Percentiles rank a stretch among this genome's conserved stretches.
Conservation (phyloP, 805 yeast species). For the Metschnikowia lunata region DNA sequence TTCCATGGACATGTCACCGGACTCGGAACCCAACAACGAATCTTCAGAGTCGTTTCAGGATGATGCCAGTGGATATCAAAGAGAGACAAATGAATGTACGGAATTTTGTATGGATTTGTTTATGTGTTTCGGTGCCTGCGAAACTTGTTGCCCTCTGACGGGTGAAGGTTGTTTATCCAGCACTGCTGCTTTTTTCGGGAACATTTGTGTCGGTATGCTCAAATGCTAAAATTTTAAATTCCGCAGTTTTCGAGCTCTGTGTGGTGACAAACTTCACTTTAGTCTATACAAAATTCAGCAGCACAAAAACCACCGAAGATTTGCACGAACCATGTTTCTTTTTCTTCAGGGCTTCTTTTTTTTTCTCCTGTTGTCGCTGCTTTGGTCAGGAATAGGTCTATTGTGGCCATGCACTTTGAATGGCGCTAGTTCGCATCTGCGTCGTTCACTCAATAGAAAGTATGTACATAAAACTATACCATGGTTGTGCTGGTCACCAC, state of each 20-base stretch:
- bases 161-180: constrained; percentile 40
- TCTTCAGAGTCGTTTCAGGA: constrained; percentile 11
- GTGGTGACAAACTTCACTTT: background rate
- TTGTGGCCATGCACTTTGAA: too few relatives aligned
- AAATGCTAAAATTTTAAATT: constrained; percentile 19
- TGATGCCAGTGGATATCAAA: constrained; percentile 32
- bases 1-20: constrained; percentile 12
- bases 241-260: background rate
- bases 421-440: too few relatives aligned
- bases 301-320: too few relatives aligned
- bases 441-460: too few relatives aligned
- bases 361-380: too few relatives aligned
- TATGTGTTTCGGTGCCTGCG: constrained; percentile 38
- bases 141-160: constrained; percentile 37
- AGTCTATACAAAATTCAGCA: too few relatives aligned
- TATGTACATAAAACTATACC: too few relatives aligned
- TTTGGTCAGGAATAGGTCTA: too few relatives aligned
- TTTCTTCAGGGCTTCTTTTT: too few relatives aligned
- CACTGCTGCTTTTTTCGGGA: constrained; percentile 35
- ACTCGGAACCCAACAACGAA: constrained; percentile 6
- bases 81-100: constrained; percentile 37
- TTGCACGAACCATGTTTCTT: too few relatives aligned
- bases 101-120: constrained; percentile 38
- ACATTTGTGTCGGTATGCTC: constrained; percentile 30
- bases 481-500: too few relatives aligned